Evolutionary conservation across 257 asterid genomes (phyloP), one percentile per base, ranked within the genome.

Genomic region (Galeopsis tetrahit): DNA sequence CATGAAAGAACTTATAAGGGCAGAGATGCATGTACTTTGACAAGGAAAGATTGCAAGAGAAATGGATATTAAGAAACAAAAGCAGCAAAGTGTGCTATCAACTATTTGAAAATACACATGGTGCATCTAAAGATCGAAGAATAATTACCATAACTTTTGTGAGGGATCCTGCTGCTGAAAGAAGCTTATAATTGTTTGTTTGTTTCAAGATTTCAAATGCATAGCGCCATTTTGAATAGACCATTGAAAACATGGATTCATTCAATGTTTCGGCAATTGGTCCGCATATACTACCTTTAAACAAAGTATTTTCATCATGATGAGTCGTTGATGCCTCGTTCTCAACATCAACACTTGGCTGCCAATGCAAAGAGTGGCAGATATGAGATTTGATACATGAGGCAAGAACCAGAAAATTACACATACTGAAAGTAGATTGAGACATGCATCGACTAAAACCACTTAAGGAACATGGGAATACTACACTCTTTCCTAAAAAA

Each of bases 141-240:
- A 74, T 44, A 80, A 72, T 68, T 95, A 92, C 99, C 99, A 95
- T 88, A 75, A 77, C 77, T 90, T 88, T 95, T 73, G 88, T 72
- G 52, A 95, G 90, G 63, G 97, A 93, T 78, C 98, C 98, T 51
- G 98, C 92, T 36, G 94, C 95, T 71, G 97, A 90, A 75, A 95
- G 91, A 84, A 87, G 82, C 79, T 86, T 88, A 59, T 86, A 84
- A 83, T 95, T 93, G 49, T 84, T 86, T 73, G 92, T 88, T 82
- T 88, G 96, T 87, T 95, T 95, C 79, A 95, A 63, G 63, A 83
- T 75, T 77, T 95, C 98, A 75, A 88, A 89, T 68, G 95, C 90
- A 59, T 70, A 82, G 11, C 93, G 93, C 98, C 99, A 95, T 78
- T 88, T 95, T 62, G 89, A 86, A 77, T 86, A 79, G 77, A 92